Percentiles rank a stretch among this genome's conserved stretches.
phyloP scores from a whole-genome alignment of 2,329 filamentous ascomycete genomes.

The Phyllosticta citriasiana region DNA sequence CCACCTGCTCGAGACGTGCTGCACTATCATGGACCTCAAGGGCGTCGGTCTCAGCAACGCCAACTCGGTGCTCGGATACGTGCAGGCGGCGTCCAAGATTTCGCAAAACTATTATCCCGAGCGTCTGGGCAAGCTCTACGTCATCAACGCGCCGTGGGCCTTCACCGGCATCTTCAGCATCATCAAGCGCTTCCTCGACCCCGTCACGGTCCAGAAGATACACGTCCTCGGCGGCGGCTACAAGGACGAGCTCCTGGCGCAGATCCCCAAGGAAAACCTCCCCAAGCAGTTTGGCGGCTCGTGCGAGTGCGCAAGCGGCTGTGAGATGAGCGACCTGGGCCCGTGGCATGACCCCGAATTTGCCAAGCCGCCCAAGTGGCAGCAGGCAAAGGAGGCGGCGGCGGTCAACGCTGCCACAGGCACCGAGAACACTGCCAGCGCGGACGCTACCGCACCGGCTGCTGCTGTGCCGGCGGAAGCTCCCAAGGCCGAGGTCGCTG shows the following conservation, averaged over 20 bases:
- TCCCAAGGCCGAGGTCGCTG: neutral
- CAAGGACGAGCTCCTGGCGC: constrained; percentile 70
- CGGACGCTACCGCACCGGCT: neutral
- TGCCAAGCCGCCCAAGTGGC: constrained; percentile 47
- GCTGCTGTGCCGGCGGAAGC: neutral
- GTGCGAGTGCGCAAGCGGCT: constrained; percentile 76
- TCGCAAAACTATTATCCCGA: constrained; percentile 99
- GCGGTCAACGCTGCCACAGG: constrained; percentile 8
- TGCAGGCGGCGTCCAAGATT: constrained; percentile 74
- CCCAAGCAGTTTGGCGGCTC: constrained; percentile 75
- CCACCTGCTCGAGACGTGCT: constrained; percentile 90
- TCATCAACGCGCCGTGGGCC: constrained; percentile 97
- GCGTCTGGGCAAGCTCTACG: constrained; percentile 86
- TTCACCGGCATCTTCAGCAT: constrained; percentile 79
- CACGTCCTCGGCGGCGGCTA: constrained; percentile 76
- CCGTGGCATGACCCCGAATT: constrained; percentile 74
- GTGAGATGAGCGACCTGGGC: constrained; percentile 76
- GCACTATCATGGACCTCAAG: constrained; percentile 97
- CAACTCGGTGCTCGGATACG: constrained; percentile 76
- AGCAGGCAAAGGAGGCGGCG: constrained; percentile 21
- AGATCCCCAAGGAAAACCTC: constrained; percentile 83
- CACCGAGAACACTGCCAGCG: neutral
- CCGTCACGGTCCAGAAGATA: constrained; percentile 94
- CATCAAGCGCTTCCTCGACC: constrained; percentile 90
- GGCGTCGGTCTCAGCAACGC: constrained; percentile 78